Percentiles rank a stretch among this genome's conserved stretches.
Evolutionary conservation across 106 monocot genomes (phyloP).

Genomic region (Allium cepa): DNA sequence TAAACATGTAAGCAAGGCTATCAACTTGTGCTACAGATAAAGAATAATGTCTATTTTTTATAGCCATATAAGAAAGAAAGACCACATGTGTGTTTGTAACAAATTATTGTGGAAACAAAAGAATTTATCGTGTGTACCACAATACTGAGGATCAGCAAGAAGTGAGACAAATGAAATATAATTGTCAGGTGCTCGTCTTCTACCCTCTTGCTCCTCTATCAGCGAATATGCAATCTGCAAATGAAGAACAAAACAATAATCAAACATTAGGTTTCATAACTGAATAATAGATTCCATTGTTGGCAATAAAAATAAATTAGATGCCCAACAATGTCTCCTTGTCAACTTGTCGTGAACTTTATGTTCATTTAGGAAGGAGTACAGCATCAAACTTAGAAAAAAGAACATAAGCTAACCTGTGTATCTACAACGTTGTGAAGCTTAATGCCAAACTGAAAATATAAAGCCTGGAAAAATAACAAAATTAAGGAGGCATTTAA

Average conservation of each 20-base stretch:
- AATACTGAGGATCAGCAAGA: conserved; percentile 87
- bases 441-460: conserved; percentile 91
- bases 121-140: conserved; percentile 40
- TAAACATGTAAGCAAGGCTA: no score
- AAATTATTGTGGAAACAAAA: neutral
- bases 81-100: no score
- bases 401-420: conserved; percentile 41
- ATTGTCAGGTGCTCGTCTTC: conserved; percentile 47
- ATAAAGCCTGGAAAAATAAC: conserved; percentile 57
- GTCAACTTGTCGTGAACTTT: no score
- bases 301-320: conserved; percentile 12
- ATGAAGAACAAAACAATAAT: conserved; percentile 11
- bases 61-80: no score
- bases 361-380: no score
- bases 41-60: no score
- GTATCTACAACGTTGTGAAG: conserved; percentile 86
- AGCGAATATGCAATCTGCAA: conserved; percentile 88
- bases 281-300: neutral
- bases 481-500: no score
- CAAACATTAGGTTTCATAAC: neutral
- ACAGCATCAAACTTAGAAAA: neutral
- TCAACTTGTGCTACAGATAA: no score
- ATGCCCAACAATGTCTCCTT: no score
- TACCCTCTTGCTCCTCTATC: conserved; percentile 92
- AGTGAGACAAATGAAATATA: conserved; percentile 85